Percentiles rank a stretch among this genome's conserved stretches.
Conservation (phyloP, 371 early-diverging fungal species). For the Globomyces sp. region DNA sequence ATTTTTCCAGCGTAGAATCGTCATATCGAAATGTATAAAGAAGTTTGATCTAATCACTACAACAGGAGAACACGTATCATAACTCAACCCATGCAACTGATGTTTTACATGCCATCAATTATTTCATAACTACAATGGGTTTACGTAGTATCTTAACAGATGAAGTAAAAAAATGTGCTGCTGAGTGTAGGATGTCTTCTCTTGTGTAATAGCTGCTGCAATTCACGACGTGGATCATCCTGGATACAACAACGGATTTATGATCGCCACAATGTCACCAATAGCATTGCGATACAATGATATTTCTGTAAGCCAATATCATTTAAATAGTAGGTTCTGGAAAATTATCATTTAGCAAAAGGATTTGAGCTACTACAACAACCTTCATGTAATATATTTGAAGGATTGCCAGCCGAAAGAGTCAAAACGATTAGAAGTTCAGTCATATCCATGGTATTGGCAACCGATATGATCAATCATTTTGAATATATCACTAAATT, state of each 20-base stretch:
- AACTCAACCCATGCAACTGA: conserved; percentile 59
- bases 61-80: conserved; percentile 45
- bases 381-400: conserved; percentile 30
- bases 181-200: conserved; percentile 31
- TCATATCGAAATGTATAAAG: conserved; percentile 23
- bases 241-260: conserved; percentile 46
- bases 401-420: conserved; percentile 36
- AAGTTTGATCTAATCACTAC: too few relatives aligned
- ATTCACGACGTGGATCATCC: conserved; percentile 53
- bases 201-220: conserved; percentile 45
- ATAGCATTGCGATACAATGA: conserved; percentile 51
- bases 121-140: conserved; percentile 32
- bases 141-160: conserved; percentile 1
- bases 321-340: conserved; percentile 42
- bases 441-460: conserved; percentile 46
- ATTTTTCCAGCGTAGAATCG: conserved; percentile 36
- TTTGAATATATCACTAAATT: conserved; percentile 58
- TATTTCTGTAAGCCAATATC: conserved; percentile 39
- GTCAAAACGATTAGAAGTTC: conserved; percentile 42
- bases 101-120: conserved; percentile 51
- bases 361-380: conserved; percentile 70
- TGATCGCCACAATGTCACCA: conserved; percentile 34
- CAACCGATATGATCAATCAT: conserved; percentile 57
- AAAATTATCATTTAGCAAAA: conserved; percentile 83
- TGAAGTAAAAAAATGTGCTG: not conserved